These are phyloP conservation scores for Talaromyces sp. DNA, from an alignment of 2,329 filamentous ascomycete genomes.

Conservation along the genomic window DNA sequence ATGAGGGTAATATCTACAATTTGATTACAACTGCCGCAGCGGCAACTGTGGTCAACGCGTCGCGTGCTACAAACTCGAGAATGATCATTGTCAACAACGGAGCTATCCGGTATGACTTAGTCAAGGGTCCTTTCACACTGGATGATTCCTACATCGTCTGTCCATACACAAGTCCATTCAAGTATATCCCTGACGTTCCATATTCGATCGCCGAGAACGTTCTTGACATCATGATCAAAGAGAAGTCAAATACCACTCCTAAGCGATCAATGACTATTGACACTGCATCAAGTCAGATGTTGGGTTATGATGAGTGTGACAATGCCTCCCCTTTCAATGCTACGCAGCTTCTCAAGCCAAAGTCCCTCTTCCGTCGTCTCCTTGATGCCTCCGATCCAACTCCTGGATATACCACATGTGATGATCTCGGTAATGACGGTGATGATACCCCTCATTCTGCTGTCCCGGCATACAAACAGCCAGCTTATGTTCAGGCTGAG, in stretches of 20 bases:
- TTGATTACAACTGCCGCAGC: conserved; percentile 55
- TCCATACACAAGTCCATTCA: conserved; percentile 7
- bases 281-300: conserved; percentile 8
- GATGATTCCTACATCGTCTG: conserved; percentile 33
- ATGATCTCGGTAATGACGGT: conserved; percentile 12
- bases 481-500: conserved; percentile 4
- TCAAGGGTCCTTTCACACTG: conserved; percentile 64
- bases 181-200: conserved; percentile 8
- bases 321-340: conserved; percentile 3
- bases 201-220: conserved; percentile 9
- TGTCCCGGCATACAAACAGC: conserved; percentile 3
- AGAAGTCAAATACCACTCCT: neutral
- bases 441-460: conserved; percentile 10
- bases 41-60: conserved; percentile 56
- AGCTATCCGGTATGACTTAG: conserved; percentile 63
- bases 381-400: neutral
- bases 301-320: conserved; percentile 11
- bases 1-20: conserved; percentile 57
- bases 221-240: conserved; percentile 1
- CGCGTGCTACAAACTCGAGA: conserved; percentile 54
- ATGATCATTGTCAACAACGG: conserved; percentile 65
- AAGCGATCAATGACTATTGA: conserved; percentile 7
- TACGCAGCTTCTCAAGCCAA: conserved; percentile 6
- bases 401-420: conserved; percentile 9
- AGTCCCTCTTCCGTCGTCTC: conserved; percentile 9